phyloP scores from a whole-genome alignment of 1,284 basidiomycete species.

The Boletus sp. region DNA sequence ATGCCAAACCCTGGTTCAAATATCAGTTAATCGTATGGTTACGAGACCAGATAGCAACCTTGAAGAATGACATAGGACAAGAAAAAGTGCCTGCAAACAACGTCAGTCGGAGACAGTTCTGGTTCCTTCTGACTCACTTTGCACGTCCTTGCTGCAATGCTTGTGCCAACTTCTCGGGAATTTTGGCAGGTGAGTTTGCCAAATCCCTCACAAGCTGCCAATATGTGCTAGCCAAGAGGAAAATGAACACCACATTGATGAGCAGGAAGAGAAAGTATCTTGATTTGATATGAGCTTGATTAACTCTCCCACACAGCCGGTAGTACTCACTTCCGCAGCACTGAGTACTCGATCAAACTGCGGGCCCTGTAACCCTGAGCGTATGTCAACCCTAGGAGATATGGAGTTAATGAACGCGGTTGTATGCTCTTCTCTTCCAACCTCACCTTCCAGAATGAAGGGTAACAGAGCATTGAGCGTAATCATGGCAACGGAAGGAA shows the following conservation, averaged over 20 bases:
- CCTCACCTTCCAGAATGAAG: constrained; percentile 82
- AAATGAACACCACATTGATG: constrained; percentile 95
- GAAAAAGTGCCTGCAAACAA: constrained; percentile 76
- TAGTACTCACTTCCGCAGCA: constrained; percentile 79
- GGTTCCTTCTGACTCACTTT: constrained; percentile 40
- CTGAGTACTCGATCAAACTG: constrained; percentile 91
- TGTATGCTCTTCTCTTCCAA: background rate
- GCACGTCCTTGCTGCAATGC: constrained; percentile 75
- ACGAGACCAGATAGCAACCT: constrained; percentile 43
- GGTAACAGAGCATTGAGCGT: constrained; percentile 88
- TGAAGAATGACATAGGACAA: constrained; percentile 94
- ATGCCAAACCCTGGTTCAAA: constrained; percentile 72
- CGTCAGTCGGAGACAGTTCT: constrained; percentile 18
- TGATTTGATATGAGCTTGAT: constrained; percentile 10
- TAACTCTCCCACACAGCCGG: background rate
- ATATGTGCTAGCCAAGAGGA: constrained; percentile 87
- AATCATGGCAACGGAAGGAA: constrained; percentile 90
- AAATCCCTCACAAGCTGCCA: constrained; percentile 87
- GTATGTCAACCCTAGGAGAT: constrained; percentile 72
- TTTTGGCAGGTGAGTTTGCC: constrained; percentile 83
- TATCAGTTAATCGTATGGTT: constrained; percentile 4
- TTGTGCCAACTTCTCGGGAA: constrained; percentile 85
- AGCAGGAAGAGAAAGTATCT: constrained; percentile 95
- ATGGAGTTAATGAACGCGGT: background rate
- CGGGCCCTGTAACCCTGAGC: constrained; percentile 86